Percentiles rank a stretch among this genome's conserved stretches.
phyloP scores from a whole-genome alignment of 1,284 basidiomycete species.

The Sphagnurus paluster region DNA sequence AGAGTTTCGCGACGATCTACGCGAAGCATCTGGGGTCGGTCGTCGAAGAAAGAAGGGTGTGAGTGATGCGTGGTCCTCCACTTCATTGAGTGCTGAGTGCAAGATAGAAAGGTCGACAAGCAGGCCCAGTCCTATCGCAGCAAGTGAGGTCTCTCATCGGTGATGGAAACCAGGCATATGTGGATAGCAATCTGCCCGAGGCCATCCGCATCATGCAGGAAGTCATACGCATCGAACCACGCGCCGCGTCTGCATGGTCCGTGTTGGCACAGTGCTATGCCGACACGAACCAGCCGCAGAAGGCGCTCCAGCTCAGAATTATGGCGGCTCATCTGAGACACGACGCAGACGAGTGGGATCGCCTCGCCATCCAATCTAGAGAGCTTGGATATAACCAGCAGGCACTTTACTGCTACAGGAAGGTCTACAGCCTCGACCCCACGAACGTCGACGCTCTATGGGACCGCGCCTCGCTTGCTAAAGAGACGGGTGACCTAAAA shows the following conservation, averaged over 20 bases:
- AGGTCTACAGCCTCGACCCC: slow-evolving; percentile 80
- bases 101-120: slow-evolving; percentile 33
- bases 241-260: slow-evolving; percentile 82
- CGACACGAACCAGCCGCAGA: slow-evolving; percentile 66
- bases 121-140: slow-evolving; percentile 67
- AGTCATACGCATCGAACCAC: slow-evolving; percentile 91
- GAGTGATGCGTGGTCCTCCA: not conserved
- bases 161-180: slow-evolving; percentile 86
- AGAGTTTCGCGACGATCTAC: slow-evolving; percentile 68
- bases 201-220: slow-evolving; percentile 86
- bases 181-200: slow-evolving; percentile 66
- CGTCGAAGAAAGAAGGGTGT: slow-evolving; percentile 47
- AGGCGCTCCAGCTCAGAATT: slow-evolving; percentile 82
- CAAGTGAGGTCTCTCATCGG: slow-evolving; percentile 84
- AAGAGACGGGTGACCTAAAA: slow-evolving; percentile 70
- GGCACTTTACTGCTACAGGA: slow-evolving; percentile 89
- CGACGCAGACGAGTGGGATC: slow-evolving; percentile 87
- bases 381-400: slow-evolving; percentile 77
- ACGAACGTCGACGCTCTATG: slow-evolving; percentile 85
- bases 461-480: slow-evolving; percentile 86
- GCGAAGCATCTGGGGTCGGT: slow-evolving; percentile 72
- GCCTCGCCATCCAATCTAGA: slow-evolving; percentile 76
- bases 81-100: not conserved
- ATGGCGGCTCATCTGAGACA: slow-evolving; percentile 88
- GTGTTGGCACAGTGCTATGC: slow-evolving; percentile 82